These are phyloP conservation scores for Cucumis melo DNA, from an alignment of 306 rosid genomes.

Conservation along the genomic window DNA sequence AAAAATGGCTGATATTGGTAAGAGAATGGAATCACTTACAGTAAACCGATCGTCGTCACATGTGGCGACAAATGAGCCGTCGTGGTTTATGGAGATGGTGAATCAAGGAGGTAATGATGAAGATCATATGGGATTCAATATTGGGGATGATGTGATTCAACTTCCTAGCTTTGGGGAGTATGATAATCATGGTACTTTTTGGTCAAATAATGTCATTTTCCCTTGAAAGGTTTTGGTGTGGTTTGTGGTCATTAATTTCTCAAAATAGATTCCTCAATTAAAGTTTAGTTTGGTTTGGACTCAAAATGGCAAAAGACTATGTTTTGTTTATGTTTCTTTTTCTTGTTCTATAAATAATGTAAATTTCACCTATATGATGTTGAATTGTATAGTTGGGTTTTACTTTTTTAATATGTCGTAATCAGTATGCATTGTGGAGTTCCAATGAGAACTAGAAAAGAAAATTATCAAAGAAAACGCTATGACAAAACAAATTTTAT, in stretches of 20 bases:
- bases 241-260: background rate
- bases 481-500: background rate
- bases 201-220: constrained; percentile 6
- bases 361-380: background rate
- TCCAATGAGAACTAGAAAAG: background rate
- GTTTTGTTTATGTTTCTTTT: background rate
- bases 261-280: background rate
- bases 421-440: background rate
- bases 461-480: background rate
- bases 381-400: no score
- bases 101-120: background rate
- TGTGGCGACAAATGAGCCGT: background rate
- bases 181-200: background rate
- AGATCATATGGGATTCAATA: background rate
- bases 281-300: background rate
- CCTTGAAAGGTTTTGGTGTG: background rate
- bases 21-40: background rate
- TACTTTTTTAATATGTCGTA: no score
- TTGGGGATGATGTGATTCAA: constrained; percentile 6
- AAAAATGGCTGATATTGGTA: constrained; percentile 2
- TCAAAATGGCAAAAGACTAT: background rate
- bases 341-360: background rate
- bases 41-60: no score
- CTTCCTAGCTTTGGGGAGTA: background rate
- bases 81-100: constrained; percentile 8